Base-by-base conservation (phyloP, 768 basidiomycete species). In the Pholiota molesta region DNA sequence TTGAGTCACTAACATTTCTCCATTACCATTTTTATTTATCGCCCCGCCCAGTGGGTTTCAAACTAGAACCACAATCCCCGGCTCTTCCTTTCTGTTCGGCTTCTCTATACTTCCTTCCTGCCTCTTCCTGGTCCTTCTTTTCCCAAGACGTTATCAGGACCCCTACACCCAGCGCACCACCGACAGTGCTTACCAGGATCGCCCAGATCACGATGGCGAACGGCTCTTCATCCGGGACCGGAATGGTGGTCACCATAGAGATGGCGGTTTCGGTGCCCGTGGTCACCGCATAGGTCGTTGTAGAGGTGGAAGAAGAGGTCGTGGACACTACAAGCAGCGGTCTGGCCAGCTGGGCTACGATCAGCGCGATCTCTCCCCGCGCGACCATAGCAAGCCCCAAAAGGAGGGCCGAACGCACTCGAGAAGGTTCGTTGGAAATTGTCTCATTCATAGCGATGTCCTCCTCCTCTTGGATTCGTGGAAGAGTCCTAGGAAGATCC, bases 331-430 rank as follows among this genome's bases (percentile, higher is more conserved):
- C 60, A 51, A 78, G 72, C 26, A 75, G 58, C 5, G 74, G 75
- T 16, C 72, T 67, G 0, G 78, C 77, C 19, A 83, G 73, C 59
- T 83, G 76, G 37, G 85, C 83, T 31, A 89, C 81, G 33, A 88
- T 83, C 52, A 90, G 77, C 13, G 86, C 87, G 28, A 90, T 88
- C 71, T 90, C 88, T 1, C 89, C 89, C 2, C 89, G 80, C 0
- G 88, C 83, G 37, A 89, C 81, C 82, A 90, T 85, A 0, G 86
- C 86, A 3, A 85, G 69, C 0, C 84, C 83, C 19, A 88, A 73
- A 40, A 87, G 74, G 11, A 72, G 57, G 1, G 78, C 76, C 5
- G 75, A 71, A 1, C 68, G 72, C 0, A 65, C 33, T 44, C 59
- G 74, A 8, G 67, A 64, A n/a, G 64, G 57, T 10, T 61, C 62